phyloP scores from a whole-genome alignment of 495 filamentous ascomycete genomes.

The Penicillium daleae region DNA sequence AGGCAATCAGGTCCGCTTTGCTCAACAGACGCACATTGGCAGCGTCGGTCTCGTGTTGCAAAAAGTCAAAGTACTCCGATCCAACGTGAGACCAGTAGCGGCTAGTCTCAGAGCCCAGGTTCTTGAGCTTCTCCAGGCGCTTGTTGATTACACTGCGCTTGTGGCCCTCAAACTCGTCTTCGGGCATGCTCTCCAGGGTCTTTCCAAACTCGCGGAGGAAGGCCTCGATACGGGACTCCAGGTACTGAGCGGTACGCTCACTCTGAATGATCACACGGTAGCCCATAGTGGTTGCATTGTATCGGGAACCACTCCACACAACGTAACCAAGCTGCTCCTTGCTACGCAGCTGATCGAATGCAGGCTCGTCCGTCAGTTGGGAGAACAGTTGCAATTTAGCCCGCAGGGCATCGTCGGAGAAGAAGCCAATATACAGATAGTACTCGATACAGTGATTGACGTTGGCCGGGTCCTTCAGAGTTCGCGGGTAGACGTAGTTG shows the following conservation, averaged over 20 bases:
- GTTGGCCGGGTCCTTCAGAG: constrained; percentile 85
- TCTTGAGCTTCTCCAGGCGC: constrained; percentile 90
- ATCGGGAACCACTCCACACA: constrained; percentile 79
- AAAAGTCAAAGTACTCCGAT: constrained; percentile 87
- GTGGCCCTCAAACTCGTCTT: constrained; percentile 86
- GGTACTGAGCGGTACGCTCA: constrained; percentile 78
- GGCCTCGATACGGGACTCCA: constrained; percentile 83
- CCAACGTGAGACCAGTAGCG: constrained; percentile 85
- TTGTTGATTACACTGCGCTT: constrained; percentile 89
- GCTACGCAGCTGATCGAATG: constrained; percentile 90
- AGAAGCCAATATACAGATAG: constrained; percentile 76
- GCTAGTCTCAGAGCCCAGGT: constrained; percentile 79
- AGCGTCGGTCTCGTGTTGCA: constrained; percentile 77
- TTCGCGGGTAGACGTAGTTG: constrained; percentile 80
- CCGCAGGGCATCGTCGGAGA: constrained; percentile 64
- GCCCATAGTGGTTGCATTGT: constrained; percentile 72
- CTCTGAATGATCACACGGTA: constrained; percentile 95
- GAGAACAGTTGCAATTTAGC: constrained; percentile 81
- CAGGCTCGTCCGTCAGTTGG: constrained; percentile 92
- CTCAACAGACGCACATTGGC: constrained; percentile 71
- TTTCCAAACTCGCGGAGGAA: constrained; percentile 72
- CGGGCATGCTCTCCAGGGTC: constrained; percentile 73
- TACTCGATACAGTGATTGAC: constrained; percentile 98
- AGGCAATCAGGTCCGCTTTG: constrained; percentile 77
- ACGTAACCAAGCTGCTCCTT: constrained; percentile 98